phyloP scores from a whole-genome alignment of 108 stramenopile genomes.

The Pseudonitzschia multiseries region DNA sequence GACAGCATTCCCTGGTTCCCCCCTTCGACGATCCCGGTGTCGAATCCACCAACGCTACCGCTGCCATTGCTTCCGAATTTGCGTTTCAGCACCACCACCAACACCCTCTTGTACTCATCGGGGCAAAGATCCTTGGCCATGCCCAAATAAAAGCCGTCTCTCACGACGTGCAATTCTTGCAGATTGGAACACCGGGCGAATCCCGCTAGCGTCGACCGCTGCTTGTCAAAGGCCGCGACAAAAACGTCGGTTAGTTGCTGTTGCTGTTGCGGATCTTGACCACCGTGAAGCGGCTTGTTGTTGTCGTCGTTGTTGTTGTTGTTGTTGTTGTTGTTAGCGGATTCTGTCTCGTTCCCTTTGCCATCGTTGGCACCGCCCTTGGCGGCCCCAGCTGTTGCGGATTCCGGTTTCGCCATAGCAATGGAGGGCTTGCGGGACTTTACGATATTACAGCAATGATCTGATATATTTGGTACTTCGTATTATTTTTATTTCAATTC shows the following conservation, averaged over 20 bases:
- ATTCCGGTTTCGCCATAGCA: no score
- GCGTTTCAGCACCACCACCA: background rate
- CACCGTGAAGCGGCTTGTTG: no score
- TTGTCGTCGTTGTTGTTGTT: no score
- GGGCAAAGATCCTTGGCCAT: constrained; percentile 75
- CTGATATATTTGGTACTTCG: no score
- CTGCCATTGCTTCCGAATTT: background rate
- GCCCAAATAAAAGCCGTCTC: constrained; percentile 62
- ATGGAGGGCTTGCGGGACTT: no score
- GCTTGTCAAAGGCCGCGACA: constrained; percentile 62
- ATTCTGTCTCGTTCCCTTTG: no score
- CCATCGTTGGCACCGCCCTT: no score
- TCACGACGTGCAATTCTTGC: constrained; percentile 55
- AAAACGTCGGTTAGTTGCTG: constrained; percentile 38
- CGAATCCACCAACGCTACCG: background rate
- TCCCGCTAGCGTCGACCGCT: constrained; percentile 53
- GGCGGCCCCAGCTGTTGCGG: no score
- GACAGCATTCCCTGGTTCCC: constrained; percentile 8
- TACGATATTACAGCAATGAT: no score
- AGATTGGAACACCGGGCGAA: constrained; percentile 54
- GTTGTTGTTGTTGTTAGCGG: no score
- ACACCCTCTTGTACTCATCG: constrained; percentile 56
- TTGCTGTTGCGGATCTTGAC: no score
- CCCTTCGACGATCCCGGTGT: background rate
- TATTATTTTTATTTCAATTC: no score